Evolutionary conservation across 2,329 filamentous ascomycete species (phyloP).

Genomic region (Fusarium nygamai): DNA sequence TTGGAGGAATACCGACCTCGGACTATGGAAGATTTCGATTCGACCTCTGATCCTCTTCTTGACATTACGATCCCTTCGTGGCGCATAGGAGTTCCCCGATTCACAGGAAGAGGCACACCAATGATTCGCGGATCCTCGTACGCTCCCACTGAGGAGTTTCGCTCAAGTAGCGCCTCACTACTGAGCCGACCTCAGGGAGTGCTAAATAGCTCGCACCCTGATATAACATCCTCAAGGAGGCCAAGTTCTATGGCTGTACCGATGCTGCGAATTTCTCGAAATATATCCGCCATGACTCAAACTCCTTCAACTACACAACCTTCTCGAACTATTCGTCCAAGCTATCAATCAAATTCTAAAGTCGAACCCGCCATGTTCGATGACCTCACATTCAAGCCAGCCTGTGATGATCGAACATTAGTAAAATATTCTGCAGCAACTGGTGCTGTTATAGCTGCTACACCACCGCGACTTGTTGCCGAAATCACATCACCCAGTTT

Average conservation of each 20-base stretch:
- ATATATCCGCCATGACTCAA: conserved; percentile 37
- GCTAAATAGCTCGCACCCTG: conserved; percentile 39
- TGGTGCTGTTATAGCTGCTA: conserved; percentile 86
- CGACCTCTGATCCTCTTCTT: conserved; percentile 62
- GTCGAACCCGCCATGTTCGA: conserved; percentile 86
- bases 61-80: conserved; percentile 85
- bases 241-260: conserved; percentile 53
- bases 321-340: conserved; percentile 55
- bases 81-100: conserved; percentile 82
- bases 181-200: conserved; percentile 51
- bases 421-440: conserved; percentile 81
- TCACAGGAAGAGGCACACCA: conserved; percentile 79
- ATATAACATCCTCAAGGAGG: conserved; percentile 45
- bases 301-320: conserved; percentile 51
- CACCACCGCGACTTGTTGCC: conserved; percentile 88
- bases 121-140: conserved; percentile 84
- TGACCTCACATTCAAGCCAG: conserved; percentile 78
- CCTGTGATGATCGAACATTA: conserved; percentile 80
- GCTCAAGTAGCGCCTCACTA: conserved; percentile 68
- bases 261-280: conserved; percentile 45
- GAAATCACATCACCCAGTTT: conserved; percentile 97
- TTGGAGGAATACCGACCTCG: conserved; percentile 68
- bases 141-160: conserved; percentile 76
- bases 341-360: conserved; percentile 59
- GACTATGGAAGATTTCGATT: conserved; percentile 67